phyloP scores from a whole-genome alignment of 352 stramenopile species.

The Blastocystis sp. region DNA sequence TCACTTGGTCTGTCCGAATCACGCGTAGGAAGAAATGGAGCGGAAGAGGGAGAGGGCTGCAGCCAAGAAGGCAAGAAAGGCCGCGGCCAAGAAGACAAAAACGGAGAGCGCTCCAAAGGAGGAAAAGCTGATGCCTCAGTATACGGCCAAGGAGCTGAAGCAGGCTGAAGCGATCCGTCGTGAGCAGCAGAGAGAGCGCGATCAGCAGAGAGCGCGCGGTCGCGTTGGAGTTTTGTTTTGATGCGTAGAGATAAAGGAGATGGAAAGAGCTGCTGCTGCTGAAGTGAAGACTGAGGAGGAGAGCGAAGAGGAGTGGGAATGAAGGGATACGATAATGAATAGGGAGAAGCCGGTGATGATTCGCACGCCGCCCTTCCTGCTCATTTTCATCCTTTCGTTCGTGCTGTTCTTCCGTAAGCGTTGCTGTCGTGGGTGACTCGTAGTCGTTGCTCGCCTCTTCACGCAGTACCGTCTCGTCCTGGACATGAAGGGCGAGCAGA shows the following conservation, averaged over 20 bases:
- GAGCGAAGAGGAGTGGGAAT: background rate
- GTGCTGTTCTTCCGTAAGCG: background rate
- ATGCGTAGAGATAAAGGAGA: conserved; percentile 40
- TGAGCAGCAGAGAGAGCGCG: conserved; percentile 27
- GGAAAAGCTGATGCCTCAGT: conserved; percentile 12
- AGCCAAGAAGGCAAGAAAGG: background rate
- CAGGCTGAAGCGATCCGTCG: conserved; percentile 36
- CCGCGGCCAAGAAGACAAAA: conserved; percentile 9
- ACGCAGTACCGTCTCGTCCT: background rate
- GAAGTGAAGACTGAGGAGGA: background rate
- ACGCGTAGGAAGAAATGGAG: conserved; percentile 18
- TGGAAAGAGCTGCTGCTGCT: background rate
- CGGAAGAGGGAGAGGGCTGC: background rate
- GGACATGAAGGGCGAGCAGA: background rate
- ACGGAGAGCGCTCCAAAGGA: conserved; percentile 12
- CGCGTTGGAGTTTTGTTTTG: background rate
- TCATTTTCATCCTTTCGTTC: conserved; percentile 13
- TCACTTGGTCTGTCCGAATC: background rate
- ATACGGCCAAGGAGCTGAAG: conserved; percentile 47
- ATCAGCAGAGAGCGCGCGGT: background rate
- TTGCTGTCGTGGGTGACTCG: background rate
- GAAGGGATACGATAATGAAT: background rate
- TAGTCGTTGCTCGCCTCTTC: background rate
- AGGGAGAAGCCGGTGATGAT: background rate
- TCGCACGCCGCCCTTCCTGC: background rate